Evolutionary conservation across 2,329 filamentous ascomycete species (phyloP), one percentile per base, ranked within the genome.

Genomic region (Ascochyta pisi): DNA sequence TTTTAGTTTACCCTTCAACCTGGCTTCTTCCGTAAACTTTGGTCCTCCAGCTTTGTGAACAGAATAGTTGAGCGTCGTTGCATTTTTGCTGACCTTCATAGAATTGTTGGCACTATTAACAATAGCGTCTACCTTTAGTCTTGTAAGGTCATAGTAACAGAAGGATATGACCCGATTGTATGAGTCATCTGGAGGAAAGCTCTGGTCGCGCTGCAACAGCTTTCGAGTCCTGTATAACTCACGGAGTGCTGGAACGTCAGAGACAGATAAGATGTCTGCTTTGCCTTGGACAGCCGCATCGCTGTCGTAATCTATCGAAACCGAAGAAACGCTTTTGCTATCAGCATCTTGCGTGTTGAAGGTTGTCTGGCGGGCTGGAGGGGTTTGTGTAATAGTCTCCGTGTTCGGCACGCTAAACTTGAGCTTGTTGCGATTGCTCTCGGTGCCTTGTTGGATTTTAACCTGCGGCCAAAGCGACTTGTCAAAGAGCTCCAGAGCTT

Each of bases 121-220:
- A 19, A 76, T 74, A 10, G 71, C 71, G 38, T 74, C 73, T 0
- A 74, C 71, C 23, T 66, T 62, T 3, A 76, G 29, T n/a, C 60
- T 63, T 0, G 71, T 74, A 6, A 76, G 46, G 27, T 75, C 69
- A 42, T 71, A 60, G 38, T 61, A 62, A 34, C 66, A 66, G 34
- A 74, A 67, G 1, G 68, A 71, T 15, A 75, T 62, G 6, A 68
- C 58, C 16, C 59, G 59, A 10, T 75, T 75, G 58, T 73, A 69
- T 1, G 51, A 23, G 52, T 70, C 67, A 22, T 70, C 73, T 3
- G 70, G 66, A 9, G 60, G 57, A 27, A 67, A 71, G 42, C 64
- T 73, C 40, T 67, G 70, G 40, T 69, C 68, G 12, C 60, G 54
- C 22, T 67, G 69, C 24, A 65, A 33, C 1, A 73, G 47, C 48